phyloP scores from a whole-genome alignment of 192 early-diverging fungal species.

The Funneliformis mosseae region DNA sequence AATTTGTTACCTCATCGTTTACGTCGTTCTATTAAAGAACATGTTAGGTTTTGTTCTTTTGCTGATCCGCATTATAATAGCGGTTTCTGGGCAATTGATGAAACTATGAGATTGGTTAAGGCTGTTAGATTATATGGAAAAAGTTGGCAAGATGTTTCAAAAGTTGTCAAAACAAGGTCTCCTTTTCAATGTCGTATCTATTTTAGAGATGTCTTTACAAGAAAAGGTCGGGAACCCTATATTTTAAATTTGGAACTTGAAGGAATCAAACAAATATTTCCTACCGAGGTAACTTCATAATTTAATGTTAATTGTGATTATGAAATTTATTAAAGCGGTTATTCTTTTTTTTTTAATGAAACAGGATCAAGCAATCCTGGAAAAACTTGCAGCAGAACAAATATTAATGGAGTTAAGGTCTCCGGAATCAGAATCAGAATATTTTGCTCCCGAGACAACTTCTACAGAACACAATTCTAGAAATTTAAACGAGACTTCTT shows the following conservation, averaged over 20 bases:
- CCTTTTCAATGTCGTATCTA: not conserved
- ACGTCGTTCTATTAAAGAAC: not conserved
- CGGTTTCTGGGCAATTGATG: not conserved
- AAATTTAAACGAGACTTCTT: too few relatives aligned
- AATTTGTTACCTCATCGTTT: not conserved
- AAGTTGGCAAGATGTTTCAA: not conserved
- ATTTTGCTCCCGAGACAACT: too few relatives aligned
- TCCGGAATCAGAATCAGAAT: too few relatives aligned
- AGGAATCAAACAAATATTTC: not conserved
- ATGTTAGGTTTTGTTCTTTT: not conserved
- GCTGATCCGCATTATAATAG: not conserved
- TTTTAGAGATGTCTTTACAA: constrained; percentile 4
- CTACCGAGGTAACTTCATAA: not conserved
- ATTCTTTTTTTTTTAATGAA: too few relatives aligned
- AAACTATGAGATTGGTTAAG: not conserved
- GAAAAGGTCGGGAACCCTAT: not conserved
- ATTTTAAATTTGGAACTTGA: not conserved
- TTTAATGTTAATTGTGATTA: not conserved
- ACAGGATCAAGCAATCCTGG: not conserved
- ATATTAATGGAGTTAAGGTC: not conserved
- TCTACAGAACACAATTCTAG: too few relatives aligned
- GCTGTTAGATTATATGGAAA: not conserved
- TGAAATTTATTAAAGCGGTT: not conserved
- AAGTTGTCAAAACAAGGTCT: not conserved
- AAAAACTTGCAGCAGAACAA: not conserved